A percentile compares a stretch with the other conserved stretches of the same genome.
Conservation (phyloP, 495 filamentous ascomycete species). For the Aspergillus biplanus region DNA sequence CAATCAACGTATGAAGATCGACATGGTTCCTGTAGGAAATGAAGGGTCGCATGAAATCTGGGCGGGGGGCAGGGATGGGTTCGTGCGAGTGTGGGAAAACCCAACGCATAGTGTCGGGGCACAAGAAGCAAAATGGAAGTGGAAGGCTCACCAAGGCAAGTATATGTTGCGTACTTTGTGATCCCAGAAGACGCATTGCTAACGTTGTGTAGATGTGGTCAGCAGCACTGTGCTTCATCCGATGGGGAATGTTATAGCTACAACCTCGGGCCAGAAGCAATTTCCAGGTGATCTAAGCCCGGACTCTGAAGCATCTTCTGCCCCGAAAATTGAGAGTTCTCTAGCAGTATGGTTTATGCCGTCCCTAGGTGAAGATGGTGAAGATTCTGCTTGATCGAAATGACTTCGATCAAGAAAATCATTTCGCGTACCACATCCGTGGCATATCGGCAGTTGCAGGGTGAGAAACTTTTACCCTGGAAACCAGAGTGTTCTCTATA, state of each 20-base stretch:
- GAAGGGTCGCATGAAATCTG: slow-evolving; percentile 72
- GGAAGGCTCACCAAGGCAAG: slow-evolving; percentile 59
- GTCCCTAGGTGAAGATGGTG: slow-evolving; percentile 17
- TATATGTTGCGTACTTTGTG: not conserved
- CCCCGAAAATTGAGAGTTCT: slow-evolving; percentile 52
- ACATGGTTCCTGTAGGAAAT: slow-evolving; percentile 55
- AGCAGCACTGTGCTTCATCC: slow-evolving; percentile 68
- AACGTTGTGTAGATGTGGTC: slow-evolving; percentile 52
- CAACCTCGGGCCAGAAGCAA: slow-evolving; percentile 67
- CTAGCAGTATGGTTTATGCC: slow-evolving; percentile 67
- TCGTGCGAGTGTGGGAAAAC: slow-evolving; percentile 75
- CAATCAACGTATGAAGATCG: slow-evolving; percentile 79
- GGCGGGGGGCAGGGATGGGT: slow-evolving; percentile 82
- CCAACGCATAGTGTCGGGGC: slow-evolving; percentile 57
- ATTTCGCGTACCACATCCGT: too few relatives aligned
- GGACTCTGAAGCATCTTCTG: slow-evolving; percentile 10
- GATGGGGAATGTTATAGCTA: slow-evolving; percentile 70
- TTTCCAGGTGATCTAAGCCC: slow-evolving; percentile 23
- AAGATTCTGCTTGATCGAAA: not conserved
- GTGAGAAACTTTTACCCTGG: too few relatives aligned
- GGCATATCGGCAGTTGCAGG: too few relatives aligned
- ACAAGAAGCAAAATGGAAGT: slow-evolving; percentile 59
- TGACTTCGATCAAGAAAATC: not conserved
- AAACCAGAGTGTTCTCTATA: too few relatives aligned
- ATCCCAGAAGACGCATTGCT: slow-evolving; percentile 14